Base-by-base conservation (phyloP, 2,329 filamentous ascomycete species). In the Venturia oleaginea region DNA sequence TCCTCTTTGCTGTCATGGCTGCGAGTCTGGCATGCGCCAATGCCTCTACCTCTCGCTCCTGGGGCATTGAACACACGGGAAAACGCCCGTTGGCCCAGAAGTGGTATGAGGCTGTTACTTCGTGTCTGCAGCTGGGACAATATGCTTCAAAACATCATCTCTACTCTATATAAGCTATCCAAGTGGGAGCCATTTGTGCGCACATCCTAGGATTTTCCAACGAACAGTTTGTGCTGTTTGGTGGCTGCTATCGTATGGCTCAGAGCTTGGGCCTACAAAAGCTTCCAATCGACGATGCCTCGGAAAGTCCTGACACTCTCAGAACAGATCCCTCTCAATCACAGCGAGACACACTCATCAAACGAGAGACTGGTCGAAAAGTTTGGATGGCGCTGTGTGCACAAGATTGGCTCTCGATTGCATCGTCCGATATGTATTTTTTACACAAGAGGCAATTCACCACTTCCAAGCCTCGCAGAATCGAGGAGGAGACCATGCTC, bases 131-230 rank as follows among this genome's bases (percentile, higher is more conserved):
- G 42, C 70, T 76, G 4, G 79, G 77, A 3, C 76, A 80, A 59
- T 82, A 77, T 66, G 79, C 77, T 62, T 75, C 75, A 46, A 70
- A 71, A 51, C 68, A 70, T 66, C 76, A 76, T 15, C 71, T 80
- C 2, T 74, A 77, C 55, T 75, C 77, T 0, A 73, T 81, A 3
- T 76, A 82, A 68, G 76, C 80, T 4, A 79, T 83, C 43, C 71
- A 77, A 15, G 78, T 76, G 1, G 70, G 80, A 37, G 80, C 80
- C 22, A 77, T 80, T 3, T 78, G 77, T 11, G 80, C 79, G 7
- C 80, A 83, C 69, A 70, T 80, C 17, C 73, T 82, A 0, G 80
- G 80, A 1, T 78, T 76, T 30, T 78, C 78, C 7, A 80, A 80
- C 66, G 77, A 77, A 55, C 79, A 80, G 66, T 76, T 75, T 4